Base-by-base conservation (phyloP, 2,329 filamentous ascomycete genomes). In the Fusarium euwallaceae region DNA sequence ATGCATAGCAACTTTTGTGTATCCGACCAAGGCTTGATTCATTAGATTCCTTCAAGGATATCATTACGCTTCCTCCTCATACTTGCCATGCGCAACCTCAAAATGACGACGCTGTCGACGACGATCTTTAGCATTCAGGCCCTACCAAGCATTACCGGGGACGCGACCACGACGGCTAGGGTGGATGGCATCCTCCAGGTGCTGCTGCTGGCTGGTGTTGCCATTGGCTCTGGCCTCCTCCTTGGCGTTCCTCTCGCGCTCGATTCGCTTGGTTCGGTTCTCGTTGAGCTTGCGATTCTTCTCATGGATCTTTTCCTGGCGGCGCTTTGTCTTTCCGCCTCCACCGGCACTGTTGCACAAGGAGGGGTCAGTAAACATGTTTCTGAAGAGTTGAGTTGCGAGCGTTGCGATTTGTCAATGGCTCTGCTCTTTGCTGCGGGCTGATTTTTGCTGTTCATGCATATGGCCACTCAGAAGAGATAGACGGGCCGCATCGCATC, bases 251-350 rank as follows among this genome's bases (percentile, higher is more conserved):
- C 84, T 86, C 81, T 88, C 85, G 67, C 85, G 84, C 76, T 86
- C 82, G 36, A 87, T 85, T 39, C 88, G 82, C 75, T 87, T 84
- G 55, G 82, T 79, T 48, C 89, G 85, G 82, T 90, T 87, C 79
- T 93, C 94, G 76, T 94, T 90, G 60, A 98, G 88, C 85, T 95
- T 96, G 79, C 89, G 87, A 85, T 98, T 98, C 89, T 98, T 98
- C 67, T 89, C 89, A 79, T 90, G 88, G 82, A 98, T 94, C 86
- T 95, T 97, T 67, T 92, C 89, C 80, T 89, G 91, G 73, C 96
- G 88, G 66, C 88, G 85, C 74, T 91, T 88, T 55, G 91, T 94
- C 82, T 95, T 97, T 71, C 92, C 92, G 70, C 96, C 96, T 45
- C 95, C 95, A 61, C 95, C 95, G 69, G 94, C 95, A 76, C 93